Evolutionary conservation across 1,284 basidiomycete genomes (phyloP).

Genomic region (Tetrapyrgos nigripes): DNA sequence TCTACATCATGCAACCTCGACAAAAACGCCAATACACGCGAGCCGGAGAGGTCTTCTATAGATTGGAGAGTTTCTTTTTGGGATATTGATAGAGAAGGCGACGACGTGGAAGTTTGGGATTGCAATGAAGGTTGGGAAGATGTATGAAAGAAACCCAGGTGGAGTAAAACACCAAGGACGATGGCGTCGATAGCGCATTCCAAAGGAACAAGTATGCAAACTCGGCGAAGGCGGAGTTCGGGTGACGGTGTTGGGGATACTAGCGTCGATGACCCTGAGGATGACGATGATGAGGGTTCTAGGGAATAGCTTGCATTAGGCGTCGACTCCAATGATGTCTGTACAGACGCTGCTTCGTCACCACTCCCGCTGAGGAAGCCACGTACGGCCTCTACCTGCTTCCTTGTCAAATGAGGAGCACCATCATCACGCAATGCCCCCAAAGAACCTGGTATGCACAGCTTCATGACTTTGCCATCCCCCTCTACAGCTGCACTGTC

Average conservation of each 20-base stretch:
- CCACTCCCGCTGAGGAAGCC: neutral
- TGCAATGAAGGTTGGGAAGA: neutral
- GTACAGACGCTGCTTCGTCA: neutral
- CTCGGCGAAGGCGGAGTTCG: neutral
- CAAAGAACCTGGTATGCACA: neutral
- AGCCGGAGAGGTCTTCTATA: neutral
- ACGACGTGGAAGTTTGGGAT: too few relatives aligned
- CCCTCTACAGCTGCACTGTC: neutral
- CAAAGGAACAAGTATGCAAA: neutral
- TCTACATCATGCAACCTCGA: slow-evolving; percentile 5
- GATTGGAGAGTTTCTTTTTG: neutral
- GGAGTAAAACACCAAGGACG: neutral
- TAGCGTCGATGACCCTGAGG: neutral
- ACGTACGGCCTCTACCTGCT: neutral
- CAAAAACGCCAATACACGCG: neutral
- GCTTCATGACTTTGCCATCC: neutral
- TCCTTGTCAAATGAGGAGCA: neutral
- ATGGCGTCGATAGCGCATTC: slow-evolving; percentile 1
- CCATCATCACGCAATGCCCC: slow-evolving; percentile 1
- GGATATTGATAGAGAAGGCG: neutral
- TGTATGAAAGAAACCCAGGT: neutral
- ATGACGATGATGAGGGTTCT: neutral
- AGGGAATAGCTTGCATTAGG: neutral
- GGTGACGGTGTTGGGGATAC: neutral
- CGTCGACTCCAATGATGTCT: neutral